phyloP scores from a whole-genome alignment of 1,284 basidiomycete genomes.

The Leccinum angustisporum region DNA sequence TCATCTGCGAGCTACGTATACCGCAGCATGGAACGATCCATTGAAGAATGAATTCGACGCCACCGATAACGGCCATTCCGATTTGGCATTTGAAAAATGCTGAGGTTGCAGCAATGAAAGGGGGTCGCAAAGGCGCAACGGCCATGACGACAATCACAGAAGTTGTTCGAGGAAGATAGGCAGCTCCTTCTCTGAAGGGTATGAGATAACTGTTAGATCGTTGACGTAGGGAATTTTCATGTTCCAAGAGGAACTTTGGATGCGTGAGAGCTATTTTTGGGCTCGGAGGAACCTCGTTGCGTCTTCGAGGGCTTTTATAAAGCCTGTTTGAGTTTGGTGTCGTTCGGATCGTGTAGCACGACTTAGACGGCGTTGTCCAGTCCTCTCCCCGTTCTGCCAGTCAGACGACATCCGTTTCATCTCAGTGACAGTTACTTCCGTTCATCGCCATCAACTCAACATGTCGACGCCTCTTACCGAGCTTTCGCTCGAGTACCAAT shows the following conservation, averaged over 20 bases:
- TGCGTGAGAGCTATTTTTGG: conserved; percentile 35
- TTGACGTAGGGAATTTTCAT: conserved; percentile 21
- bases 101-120: conserved; percentile 10
- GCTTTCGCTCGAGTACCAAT: conserved; percentile 20
- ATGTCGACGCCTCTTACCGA: conserved; percentile 32
- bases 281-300: conserved; percentile 27
- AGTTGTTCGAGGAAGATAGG: conserved; percentile 12
- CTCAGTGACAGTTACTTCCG: conserved; percentile 20
- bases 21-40: conserved; percentile 28
- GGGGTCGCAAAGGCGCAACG: conserved; percentile 13
- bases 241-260: conserved; percentile 23
- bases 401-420: conserved; percentile 25
- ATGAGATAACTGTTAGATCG: conserved; percentile 19
- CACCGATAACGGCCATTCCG: conserved; percentile 31
- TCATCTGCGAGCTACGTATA: conserved; percentile 7
- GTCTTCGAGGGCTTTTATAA: conserved; percentile 25
- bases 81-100: conserved; percentile 25
- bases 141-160: conserved; percentile 32
- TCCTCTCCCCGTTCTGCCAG: conserved; percentile 7
- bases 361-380: conserved; percentile 14
- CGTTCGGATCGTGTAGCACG: conserved; percentile 21
- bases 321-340: conserved; percentile 11
- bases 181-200: conserved; percentile 1
- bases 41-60: conserved; percentile 28
- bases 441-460: conserved; percentile 12